phyloP scores from a whole-genome alignment of 306 rosid genomes.

The Fragaria vesca region DNA sequence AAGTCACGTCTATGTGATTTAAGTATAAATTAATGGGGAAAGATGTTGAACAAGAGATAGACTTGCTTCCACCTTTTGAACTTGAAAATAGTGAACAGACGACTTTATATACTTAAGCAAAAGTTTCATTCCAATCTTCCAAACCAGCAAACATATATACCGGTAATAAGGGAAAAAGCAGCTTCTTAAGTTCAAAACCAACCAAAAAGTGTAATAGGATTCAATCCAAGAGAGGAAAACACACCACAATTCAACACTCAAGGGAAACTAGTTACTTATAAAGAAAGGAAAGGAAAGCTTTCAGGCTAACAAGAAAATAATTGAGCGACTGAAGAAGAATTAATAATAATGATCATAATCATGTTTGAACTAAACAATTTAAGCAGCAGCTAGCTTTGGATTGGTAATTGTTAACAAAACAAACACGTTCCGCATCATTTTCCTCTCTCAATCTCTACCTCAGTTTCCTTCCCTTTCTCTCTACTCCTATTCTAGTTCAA shows the following conservation, averaged over 20 bases:
- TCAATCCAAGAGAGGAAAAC: conserved; percentile 31
- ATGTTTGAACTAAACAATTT: conserved; percentile 13
- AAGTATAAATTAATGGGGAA: background rate
- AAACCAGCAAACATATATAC: conserved; percentile 48
- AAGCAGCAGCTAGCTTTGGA: conserved; percentile 2
- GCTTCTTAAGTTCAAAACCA: conserved; percentile 46
- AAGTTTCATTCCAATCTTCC: conserved; percentile 28
- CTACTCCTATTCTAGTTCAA: conserved; percentile 14
- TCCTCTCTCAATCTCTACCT: conserved; percentile 9
- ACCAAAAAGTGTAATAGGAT: conserved; percentile 29
- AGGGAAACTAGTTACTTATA: background rate
- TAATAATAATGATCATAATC: background rate
- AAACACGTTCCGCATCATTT: conserved; percentile 14
- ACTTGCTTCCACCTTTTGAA: conserved; percentile 34
- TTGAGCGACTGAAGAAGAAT: conserved; percentile 6
- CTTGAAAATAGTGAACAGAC: conserved; percentile 13
- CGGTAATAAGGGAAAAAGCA: conserved; percentile 48
- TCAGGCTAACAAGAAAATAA: conserved; percentile 16
- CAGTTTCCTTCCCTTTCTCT: background rate
- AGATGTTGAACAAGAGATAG: conserved; percentile 13
- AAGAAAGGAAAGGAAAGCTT: conserved; percentile 9
- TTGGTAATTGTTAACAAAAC: conserved; percentile 4
- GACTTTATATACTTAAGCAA: conserved; percentile 17
- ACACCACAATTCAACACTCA: background rate
- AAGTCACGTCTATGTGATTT: conserved; percentile 51